phyloP scores from a whole-genome alignment of 2,329 filamentous ascomycete genomes.

The Penicillium griseofulvum region DNA sequence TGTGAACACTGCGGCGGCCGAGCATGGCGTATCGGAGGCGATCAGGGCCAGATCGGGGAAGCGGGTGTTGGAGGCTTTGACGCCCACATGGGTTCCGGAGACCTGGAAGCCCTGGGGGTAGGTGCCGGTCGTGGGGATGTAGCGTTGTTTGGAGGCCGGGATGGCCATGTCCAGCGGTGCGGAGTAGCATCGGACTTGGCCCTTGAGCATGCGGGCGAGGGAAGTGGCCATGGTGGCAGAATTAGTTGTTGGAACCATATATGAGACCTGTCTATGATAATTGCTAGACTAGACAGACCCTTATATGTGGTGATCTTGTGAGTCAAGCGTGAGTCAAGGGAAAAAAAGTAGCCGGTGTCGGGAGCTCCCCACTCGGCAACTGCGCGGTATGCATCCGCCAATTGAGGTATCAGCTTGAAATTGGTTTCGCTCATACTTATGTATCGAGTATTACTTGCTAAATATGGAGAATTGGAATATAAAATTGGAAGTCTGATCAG shows the following conservation, averaged over 20 bases:
- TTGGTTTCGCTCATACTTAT: too few species aligned
- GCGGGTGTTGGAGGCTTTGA: slow-evolving; percentile 87
- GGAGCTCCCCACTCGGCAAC: slow-evolving; percentile 15
- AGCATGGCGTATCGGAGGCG: slow-evolving; percentile 79
- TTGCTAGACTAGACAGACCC: slow-evolving; percentile 2
- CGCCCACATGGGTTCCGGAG: slow-evolving; percentile 84
- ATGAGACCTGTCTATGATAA: not conserved
- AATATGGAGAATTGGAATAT: too few species aligned
- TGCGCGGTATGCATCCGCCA: slow-evolving; percentile 7
- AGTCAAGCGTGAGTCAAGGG: slow-evolving; percentile 10
- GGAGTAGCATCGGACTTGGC: slow-evolving; percentile 46
- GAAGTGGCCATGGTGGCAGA: slow-evolving; percentile 32
- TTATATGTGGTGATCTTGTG: slow-evolving; percentile 4
- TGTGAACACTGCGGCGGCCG: slow-evolving; percentile 90
- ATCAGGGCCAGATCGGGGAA: slow-evolving; percentile 90
- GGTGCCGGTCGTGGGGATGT: slow-evolving; percentile 77
- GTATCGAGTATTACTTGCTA: not conserved
- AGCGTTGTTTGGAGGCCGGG: slow-evolving; percentile 81
- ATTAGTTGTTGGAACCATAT: slow-evolving; percentile 29
- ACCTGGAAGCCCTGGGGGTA: slow-evolving; percentile 89
- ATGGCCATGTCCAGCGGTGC: slow-evolving; percentile 52
- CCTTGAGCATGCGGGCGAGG: slow-evolving; percentile 37
- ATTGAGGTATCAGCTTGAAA: not conserved
- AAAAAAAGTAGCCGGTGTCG: slow-evolving; percentile 23
- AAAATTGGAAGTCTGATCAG: too few species aligned